Evolutionary conservation across 129 eudicot species (phyloP).

Genomic region (Rutidosis leptorrhynchoides): DNA sequence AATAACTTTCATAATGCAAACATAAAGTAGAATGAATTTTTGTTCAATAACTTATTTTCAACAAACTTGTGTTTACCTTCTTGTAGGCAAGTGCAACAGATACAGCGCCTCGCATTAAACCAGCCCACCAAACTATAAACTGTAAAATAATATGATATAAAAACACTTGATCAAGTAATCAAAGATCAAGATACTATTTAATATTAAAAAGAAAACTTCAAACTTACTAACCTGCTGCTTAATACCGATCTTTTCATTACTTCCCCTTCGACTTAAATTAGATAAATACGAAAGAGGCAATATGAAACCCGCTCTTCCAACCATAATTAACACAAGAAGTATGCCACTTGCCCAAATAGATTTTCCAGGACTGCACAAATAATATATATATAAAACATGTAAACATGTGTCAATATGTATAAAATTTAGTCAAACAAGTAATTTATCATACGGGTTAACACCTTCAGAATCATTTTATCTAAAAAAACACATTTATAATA

Average conservation of each 20-base stretch:
- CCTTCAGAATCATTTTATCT: not conserved
- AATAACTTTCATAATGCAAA: not conserved
- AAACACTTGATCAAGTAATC: not conserved
- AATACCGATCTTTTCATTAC: constrained; percentile 34
- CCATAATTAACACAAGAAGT: constrained; percentile 52
- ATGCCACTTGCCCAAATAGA: constrained; percentile 51
- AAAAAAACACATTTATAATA: not conserved
- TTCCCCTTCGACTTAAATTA: constrained; percentile 38
- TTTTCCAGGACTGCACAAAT: constrained; percentile 57
- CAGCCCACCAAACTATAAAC: constrained; percentile 91
- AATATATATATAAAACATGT: not conserved
- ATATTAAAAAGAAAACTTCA: not conserved
- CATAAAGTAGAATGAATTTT: not conserved
- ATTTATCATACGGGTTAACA: not conserved
- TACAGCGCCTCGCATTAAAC: constrained; percentile 93
- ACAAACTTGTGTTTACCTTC: constrained; percentile 43
- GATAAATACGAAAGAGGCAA: constrained; percentile 64
- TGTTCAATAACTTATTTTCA: not conserved
- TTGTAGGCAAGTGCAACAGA: constrained; percentile 94
- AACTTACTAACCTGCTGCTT: constrained; percentile 59
- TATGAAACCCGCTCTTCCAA: constrained; percentile 73
- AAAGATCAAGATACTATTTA: not conserved
- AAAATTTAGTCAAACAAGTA: not conserved
- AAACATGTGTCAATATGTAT: not conserved
- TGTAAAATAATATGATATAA: constrained; percentile 18